These are phyloP conservation scores for Apocynum venetum DNA, from an alignment of 257 asterid genomes.

Conservation along the genomic window DNA sequence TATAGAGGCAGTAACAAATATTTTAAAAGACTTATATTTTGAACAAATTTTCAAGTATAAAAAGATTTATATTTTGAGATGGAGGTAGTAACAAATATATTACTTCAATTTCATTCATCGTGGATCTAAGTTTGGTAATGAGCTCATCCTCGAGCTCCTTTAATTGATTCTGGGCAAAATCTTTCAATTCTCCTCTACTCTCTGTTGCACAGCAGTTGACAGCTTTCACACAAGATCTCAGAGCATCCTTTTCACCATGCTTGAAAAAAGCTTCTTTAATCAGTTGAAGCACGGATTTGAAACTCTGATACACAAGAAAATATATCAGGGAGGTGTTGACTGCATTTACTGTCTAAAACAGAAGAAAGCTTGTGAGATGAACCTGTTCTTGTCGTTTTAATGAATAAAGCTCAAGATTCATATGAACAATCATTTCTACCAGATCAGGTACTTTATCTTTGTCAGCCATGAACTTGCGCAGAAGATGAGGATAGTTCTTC, in stretches of 20 bases:
- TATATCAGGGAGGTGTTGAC: neutral
- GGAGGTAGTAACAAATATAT: neutral
- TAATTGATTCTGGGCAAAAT: constrained; percentile 66
- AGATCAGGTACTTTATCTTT: constrained; percentile 75
- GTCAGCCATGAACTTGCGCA: constrained; percentile 87
- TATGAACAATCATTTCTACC: constrained; percentile 66
- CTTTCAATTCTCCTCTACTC: constrained; percentile 87
- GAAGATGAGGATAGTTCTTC: constrained; percentile 81
- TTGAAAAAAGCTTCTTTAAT: constrained; percentile 77
- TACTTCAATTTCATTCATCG: constrained; percentile 85
- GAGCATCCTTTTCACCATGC: constrained; percentile 83
- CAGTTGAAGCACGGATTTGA: constrained; percentile 62
- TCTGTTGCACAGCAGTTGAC: constrained; percentile 75
- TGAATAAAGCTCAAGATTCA: constrained; percentile 88
- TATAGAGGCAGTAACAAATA: no score
- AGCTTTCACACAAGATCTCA: constrained; percentile 88
- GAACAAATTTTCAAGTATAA: no score
- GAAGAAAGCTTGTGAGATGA: constrained; percentile 16
- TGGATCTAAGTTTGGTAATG: constrained; percentile 61
- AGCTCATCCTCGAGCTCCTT: constrained; percentile 83
- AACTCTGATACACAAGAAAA: constrained; percentile 44
- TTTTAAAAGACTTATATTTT: no score
- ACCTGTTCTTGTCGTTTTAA: constrained; percentile 95
- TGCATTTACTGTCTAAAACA: neutral
- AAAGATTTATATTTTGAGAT: no score